phyloP scores from a whole-genome alignment of 805 yeast genomes.

The Priceomyces castillae region DNA sequence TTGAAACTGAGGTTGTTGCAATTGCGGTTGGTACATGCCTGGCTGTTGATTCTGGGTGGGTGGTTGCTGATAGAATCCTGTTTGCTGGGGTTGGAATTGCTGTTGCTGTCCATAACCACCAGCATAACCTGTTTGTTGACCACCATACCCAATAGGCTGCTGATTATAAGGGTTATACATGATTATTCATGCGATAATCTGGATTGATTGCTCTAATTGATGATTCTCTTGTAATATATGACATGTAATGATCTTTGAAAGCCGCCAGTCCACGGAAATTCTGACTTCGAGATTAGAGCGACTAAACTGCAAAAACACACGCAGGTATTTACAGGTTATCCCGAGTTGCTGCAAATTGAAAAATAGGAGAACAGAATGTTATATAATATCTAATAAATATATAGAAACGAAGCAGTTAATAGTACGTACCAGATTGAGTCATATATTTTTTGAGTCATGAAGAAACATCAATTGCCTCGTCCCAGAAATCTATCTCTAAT shows the following conservation, averaged over 20 bases:
- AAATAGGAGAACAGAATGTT: background rate
- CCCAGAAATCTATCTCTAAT: slow-evolving; percentile 72
- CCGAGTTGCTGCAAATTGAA: too few species aligned
- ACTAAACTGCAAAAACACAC: background rate
- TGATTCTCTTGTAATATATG: background rate
- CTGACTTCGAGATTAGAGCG: background rate
- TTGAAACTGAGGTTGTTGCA: slow-evolving; percentile 18
- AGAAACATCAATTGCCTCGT: slow-evolving; percentile 32
- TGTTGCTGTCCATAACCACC: slow-evolving; percentile 27
- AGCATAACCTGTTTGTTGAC: slow-evolving; percentile 18
- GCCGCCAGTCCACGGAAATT: background rate
- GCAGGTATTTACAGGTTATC: too few species aligned
- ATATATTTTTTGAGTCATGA: background rate
- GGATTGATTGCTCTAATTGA: slow-evolving; percentile 7
- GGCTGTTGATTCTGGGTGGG: slow-evolving; percentile 26
- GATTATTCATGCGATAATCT: slow-evolving; percentile 2
- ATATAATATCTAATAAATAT: background rate
- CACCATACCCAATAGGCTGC: slow-evolving; percentile 24
- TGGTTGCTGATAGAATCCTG: slow-evolving; percentile 39
- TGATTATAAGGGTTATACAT: slow-evolving; percentile 44
- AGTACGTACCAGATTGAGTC: too few species aligned
- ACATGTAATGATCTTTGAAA: slow-evolving; percentile 3
- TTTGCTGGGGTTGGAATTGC: slow-evolving; percentile 34
- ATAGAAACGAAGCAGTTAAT: background rate
- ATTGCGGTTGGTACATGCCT: slow-evolving; percentile 24